Conservation (phyloP, 352 stramenopile genomes). For the Halophytophthora batemanensis region DNA sequence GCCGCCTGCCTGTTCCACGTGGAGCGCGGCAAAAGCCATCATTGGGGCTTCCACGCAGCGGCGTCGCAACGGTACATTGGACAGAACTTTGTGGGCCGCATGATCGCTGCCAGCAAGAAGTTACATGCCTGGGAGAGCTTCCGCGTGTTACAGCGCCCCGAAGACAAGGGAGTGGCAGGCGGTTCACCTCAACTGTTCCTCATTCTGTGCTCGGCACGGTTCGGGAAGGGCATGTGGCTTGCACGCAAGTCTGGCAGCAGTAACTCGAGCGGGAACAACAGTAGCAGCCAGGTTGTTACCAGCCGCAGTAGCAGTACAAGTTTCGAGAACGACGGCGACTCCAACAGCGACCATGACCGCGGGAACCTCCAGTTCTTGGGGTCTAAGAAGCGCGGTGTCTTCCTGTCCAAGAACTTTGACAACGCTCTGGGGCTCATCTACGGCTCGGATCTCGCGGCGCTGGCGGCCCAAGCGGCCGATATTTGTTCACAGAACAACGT, state of each 20-base stretch:
- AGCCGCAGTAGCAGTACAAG: constrained; percentile 18
- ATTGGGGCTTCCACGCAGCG: constrained; percentile 76
- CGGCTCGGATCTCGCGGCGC: constrained; percentile 58
- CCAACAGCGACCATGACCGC: constrained; percentile 12
- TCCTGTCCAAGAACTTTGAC: constrained; percentile 71
- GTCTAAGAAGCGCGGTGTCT: constrained; percentile 28
- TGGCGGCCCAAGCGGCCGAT: constrained; percentile 22
- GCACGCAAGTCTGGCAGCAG: constrained; percentile 32
- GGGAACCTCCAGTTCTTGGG: constrained; percentile 2
- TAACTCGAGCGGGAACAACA: background rate
- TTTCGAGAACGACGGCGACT: constrained; percentile 15
- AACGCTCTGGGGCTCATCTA: constrained; percentile 65
- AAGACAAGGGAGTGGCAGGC: constrained; percentile 7
- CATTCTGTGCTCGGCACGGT: constrained; percentile 71
- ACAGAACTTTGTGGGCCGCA: constrained; percentile 67
- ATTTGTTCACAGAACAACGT: constrained; percentile 1
- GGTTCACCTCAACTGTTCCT: constrained; percentile 50
- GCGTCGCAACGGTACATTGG: constrained; percentile 64
- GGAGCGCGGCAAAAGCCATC: constrained; percentile 66
- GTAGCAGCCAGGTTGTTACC: constrained; percentile 12
- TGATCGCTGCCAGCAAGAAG: constrained; percentile 64
- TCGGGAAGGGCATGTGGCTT: constrained; percentile 83
- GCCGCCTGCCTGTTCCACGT: constrained; percentile 75
- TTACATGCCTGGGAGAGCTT: constrained; percentile 72
- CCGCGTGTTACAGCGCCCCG: constrained; percentile 51